Percentiles rank a stretch among this genome's conserved stretches.
Conservation (phyloP, 2,329 filamentous ascomycete genomes). For the Polychaeton citri region DNA sequence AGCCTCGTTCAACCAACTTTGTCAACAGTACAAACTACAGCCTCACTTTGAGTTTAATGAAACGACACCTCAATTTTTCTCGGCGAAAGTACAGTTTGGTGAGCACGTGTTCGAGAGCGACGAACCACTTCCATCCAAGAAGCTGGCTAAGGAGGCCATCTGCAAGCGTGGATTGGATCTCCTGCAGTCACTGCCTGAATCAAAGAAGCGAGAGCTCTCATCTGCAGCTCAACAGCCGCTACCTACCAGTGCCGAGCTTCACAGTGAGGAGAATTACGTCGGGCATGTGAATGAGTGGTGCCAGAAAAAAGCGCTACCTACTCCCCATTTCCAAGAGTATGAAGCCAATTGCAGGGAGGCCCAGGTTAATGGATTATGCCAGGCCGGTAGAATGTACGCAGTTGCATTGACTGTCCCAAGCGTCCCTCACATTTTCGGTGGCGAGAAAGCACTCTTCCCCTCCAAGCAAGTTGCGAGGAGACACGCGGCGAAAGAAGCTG, state of each 20-base stretch:
- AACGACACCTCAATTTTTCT: slow-evolving; percentile 1
- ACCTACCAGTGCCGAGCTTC: slow-evolving; percentile 2
- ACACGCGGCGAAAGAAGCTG: slow-evolving; percentile 27
- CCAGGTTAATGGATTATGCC: slow-evolving; percentile 17
- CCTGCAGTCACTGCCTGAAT: slow-evolving; percentile 15
- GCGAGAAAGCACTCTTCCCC: slow-evolving; percentile 17
- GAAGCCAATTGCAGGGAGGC: slow-evolving; percentile 18
- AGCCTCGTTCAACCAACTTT: slow-evolving; percentile 6
- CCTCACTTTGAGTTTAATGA: slow-evolving; percentile 3
- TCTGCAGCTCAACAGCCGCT: slow-evolving; percentile 1
- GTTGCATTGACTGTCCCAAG: slow-evolving; percentile 9
- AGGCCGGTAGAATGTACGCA: slow-evolving; percentile 4
- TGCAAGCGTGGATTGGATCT: slow-evolving; percentile 20
- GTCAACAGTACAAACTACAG: slow-evolving; percentile 12
- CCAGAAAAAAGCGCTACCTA: slow-evolving; percentile 5
- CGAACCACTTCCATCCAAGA: slow-evolving; percentile 24
- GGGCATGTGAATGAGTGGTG: slow-evolving; percentile 22
- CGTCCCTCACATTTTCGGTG: slow-evolving; percentile 23
- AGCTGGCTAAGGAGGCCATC: slow-evolving; percentile 29
- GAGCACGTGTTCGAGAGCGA: slow-evolving; percentile 10
- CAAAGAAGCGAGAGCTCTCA: slow-evolving; percentile 11
- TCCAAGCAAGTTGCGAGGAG: slow-evolving; percentile 30
- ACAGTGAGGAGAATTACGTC: slow-evolving; percentile 22
- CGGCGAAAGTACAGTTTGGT: slow-evolving; percentile 12
- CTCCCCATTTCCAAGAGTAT: slow-evolving; percentile 26